Percentiles rank a stretch among this genome's conserved stretches.
Evolutionary conservation across 208 protist species (phyloP).

Genomic region (Balamuthia mandrillaris): DNA sequence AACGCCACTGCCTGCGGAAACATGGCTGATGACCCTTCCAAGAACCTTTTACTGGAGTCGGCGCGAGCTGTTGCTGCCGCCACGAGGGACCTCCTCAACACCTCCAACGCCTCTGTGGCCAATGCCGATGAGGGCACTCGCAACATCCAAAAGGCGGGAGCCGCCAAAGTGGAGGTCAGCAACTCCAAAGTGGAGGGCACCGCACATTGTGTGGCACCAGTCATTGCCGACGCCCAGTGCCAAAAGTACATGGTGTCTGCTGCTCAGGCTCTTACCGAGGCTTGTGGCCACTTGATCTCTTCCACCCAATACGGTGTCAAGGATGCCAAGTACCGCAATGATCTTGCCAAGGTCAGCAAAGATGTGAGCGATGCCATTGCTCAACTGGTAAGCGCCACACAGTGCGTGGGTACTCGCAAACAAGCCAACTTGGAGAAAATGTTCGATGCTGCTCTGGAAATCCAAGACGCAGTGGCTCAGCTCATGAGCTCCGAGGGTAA

Average conservation of each 20-base stretch:
- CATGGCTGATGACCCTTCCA: conserved; percentile 26
- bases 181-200: conserved; percentile 28
- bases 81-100: conserved; percentile 23
- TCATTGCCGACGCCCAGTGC: conserved; percentile 3
- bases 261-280: conserved; percentile 19
- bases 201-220: not conserved
- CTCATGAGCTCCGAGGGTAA: conserved; percentile 40
- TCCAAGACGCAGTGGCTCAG: conserved; percentile 38
- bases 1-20: conserved; percentile 34
- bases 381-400: conserved; percentile 34
- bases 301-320: conserved; percentile 27
- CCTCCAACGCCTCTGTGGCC: not conserved
- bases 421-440: conserved; percentile 39
- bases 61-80: conserved; percentile 22
- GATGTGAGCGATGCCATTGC: conserved; percentile 18
- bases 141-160: conserved; percentile 8
- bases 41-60: conserved; percentile 30
- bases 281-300: conserved; percentile 8
- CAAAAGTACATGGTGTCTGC: conserved; percentile 40
- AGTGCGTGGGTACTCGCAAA: conserved; percentile 23
- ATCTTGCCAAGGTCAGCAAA: conserved; percentile 33
- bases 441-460: conserved; percentile 31
- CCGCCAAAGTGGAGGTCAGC: not conserved
- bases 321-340: conserved; percentile 11
- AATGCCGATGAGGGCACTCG: conserved; percentile 7